Evolutionary conservation across 345 rosid species (phyloP).

Genomic region (Eucalyptus sp.): DNA sequence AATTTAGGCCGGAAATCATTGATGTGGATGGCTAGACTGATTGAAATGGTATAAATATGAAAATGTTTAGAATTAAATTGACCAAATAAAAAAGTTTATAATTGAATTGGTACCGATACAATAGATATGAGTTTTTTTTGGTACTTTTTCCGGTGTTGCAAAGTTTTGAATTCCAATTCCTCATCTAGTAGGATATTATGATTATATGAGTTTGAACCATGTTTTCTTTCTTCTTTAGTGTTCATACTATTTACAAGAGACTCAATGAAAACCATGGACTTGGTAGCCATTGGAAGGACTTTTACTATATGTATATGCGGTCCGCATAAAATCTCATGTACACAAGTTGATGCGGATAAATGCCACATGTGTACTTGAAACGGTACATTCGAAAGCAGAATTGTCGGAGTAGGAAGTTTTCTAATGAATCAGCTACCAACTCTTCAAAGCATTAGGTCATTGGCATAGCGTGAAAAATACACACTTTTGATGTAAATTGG

Average conservation of each 20-base stretch:
- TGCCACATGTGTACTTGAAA: neutral
- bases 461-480: neutral
- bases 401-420: neutral
- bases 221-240: neutral
- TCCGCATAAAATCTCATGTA: neutral
- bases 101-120: neutral
- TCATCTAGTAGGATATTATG: neutral
- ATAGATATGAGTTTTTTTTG: neutral
- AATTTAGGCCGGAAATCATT: too few relatives aligned
- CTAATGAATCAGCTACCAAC: neutral
- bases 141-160: neutral
- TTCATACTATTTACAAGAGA: neutral
- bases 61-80: too few relatives aligned
- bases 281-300: neutral
- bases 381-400: neutral
- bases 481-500: neutral
- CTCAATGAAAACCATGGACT: neutral
- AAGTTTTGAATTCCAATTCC: neutral
- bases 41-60: too few relatives aligned
- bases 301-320: neutral
- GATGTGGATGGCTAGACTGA: too few relatives aligned
- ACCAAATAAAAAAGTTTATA: fast-evolving
- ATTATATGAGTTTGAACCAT: neutral
- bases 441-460: neutral
- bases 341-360: neutral